Conservation (phyloP, 306 rosid species). For the Crataegus laevigata region DNA sequence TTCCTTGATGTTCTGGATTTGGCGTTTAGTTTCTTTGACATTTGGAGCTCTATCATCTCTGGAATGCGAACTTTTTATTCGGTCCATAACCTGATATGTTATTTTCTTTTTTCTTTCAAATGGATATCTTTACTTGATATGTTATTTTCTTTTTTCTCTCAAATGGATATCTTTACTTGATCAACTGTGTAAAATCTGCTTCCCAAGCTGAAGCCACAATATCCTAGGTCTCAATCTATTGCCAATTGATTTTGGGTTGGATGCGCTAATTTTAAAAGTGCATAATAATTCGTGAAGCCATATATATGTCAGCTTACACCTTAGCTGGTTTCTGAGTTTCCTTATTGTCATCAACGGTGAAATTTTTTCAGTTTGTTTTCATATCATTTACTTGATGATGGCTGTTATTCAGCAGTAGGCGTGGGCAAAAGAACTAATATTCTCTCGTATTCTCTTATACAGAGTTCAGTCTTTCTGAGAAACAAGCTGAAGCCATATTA, state of each 20-base stretch:
- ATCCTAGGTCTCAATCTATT: neutral
- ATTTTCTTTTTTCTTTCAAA: neutral
- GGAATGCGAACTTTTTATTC: neutral
- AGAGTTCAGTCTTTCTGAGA: slow-evolving; percentile 79
- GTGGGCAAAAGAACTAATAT: neutral
- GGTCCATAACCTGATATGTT: neutral
- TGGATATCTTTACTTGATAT: neutral
- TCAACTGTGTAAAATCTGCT: neutral
- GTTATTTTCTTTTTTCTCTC: neutral
- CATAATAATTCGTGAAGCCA: neutral
- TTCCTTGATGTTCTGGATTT: neutral
- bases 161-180: neutral
- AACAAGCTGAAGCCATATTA: slow-evolving; percentile 92
- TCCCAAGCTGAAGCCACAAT: neutral
- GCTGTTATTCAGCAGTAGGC: neutral
- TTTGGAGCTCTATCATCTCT: neutral
- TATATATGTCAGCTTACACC: neutral
- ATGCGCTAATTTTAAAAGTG: neutral
- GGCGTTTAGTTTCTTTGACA: neutral
- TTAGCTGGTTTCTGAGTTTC: neutral
- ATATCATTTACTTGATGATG: neutral
- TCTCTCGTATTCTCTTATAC: slow-evolving; percentile 11
- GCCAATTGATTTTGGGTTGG: neutral
- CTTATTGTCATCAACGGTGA: neutral
- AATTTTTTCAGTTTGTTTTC: neutral